Evolutionary conservation across 345 rosid genomes (phyloP), one percentile per base, ranked within the genome.

Genomic region (Murraya paniculata): DNA sequence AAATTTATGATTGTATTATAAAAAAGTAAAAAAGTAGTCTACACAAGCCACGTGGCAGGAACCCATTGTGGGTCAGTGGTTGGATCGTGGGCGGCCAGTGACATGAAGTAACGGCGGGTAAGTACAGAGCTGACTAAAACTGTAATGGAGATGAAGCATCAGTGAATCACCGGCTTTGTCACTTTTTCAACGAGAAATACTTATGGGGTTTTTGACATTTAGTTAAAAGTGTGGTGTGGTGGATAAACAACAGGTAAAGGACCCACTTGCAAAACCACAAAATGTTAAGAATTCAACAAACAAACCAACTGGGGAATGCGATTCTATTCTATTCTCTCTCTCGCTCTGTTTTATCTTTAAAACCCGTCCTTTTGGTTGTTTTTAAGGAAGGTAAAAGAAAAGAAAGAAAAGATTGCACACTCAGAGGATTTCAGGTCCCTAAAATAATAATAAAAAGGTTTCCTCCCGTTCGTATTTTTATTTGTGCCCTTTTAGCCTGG

Each of bases 221-320:
- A 79, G 86, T 78, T 81, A 53, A 33, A 75, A 45, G 5, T 45
- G 50, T 45, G 50, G n/a, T 81, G 90, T 81, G 89, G 86, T 82
- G 78, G 84, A 78, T 80, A 86, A 86, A 59, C 80, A 61, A 59
- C 80, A 57, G 75, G 67, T 77, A 6, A 48, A 78, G 86, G 87
- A 76, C 83, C 88, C 89, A 85, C 82, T 9, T 58, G 67, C 74
- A 18, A 66, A 84, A 70, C 81, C 33, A 70, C 55, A 64, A 65
- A 50, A 28, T 62, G 56, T 60, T 31, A 11, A 25, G 35, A 79
- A 66, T 79, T 83, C 82, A 74, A 78, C 85, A 77, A 64, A 78
- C 77, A 36, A 39, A 39, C 75, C 77, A 64, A 48, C 24, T 77
- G 25, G 27, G 27, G 64, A 21, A 28, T 68, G 24, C 31, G 68